These are phyloP conservation scores for Suillus tomentosus DNA, from an alignment of 768 basidiomycete species.

Conservation along the genomic window DNA sequence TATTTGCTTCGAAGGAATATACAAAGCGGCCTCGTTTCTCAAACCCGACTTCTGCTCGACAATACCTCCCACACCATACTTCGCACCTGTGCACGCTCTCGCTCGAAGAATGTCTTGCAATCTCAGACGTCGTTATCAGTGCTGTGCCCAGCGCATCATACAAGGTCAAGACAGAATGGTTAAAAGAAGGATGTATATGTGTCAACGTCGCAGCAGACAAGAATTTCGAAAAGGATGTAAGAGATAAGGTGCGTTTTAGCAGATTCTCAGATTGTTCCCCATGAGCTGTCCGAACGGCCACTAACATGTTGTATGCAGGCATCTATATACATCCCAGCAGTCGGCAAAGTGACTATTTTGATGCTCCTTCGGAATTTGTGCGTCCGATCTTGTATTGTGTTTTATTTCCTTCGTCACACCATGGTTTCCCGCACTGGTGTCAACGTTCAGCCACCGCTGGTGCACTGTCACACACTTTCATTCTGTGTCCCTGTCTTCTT, in stretches of 20 bases:
- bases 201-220: slow-evolving; percentile 93
- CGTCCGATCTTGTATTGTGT: slow-evolving; percentile 32
- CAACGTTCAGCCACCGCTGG: neutral
- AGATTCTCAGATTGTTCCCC: neutral
- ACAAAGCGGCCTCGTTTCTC: slow-evolving; percentile 77
- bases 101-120: slow-evolving; percentile 76
- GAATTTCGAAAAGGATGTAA: slow-evolving; percentile 93
- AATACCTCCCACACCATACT: slow-evolving; percentile 84
- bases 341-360: slow-evolving; percentile 97
- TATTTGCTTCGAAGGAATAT: slow-evolving; percentile 63
- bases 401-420: neutral
- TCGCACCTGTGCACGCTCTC: slow-evolving; percentile 68
- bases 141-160: slow-evolving; percentile 87
- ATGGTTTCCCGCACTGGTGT: neutral
- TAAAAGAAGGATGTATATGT: slow-evolving; percentile 94
- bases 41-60: slow-evolving; percentile 39
- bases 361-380: slow-evolving; percentile 97
- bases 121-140: slow-evolving; percentile 92
- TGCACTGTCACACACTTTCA: neutral
- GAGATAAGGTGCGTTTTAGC: slow-evolving; percentile 73
- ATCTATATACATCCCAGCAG: slow-evolving; percentile 90
- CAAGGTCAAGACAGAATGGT: slow-evolving; percentile 84
- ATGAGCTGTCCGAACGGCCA: neutral
- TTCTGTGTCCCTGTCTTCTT: neutral
- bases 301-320: slow-evolving; percentile 51